These are phyloP conservation scores for Penicillium frequentans DNA, from an alignment of 2,329 filamentous ascomycete genomes.

Conservation along the genomic window DNA sequence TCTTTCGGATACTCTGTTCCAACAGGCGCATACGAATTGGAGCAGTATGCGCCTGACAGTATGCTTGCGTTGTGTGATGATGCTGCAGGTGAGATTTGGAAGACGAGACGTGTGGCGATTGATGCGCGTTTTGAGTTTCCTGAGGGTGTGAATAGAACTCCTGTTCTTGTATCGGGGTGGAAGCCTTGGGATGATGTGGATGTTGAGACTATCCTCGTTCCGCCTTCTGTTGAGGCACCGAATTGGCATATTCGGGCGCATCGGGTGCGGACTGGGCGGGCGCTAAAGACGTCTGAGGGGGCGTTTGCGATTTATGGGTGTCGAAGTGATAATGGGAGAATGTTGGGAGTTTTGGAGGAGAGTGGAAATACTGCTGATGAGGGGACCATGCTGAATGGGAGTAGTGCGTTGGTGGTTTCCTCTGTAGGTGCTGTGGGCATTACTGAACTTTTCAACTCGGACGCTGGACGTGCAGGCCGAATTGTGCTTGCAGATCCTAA, in stretches of 20 bases:
- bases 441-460: constrained; percentile 32
- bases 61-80: constrained; percentile 76
- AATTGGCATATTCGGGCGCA: constrained; percentile 45
- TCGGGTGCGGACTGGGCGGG: constrained; percentile 46
- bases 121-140: constrained; percentile 62
- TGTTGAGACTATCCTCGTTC: constrained; percentile 39
- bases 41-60: constrained; percentile 74
- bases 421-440: constrained; percentile 54
- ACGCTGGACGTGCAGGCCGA: constrained; percentile 25
- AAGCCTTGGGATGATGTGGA: constrained; percentile 63
- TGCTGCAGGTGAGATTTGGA: constrained; percentile 71
- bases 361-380: constrained; percentile 12
- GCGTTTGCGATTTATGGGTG: constrained; percentile 69
- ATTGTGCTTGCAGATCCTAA: neutral
- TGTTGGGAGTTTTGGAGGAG: constrained; percentile 44
- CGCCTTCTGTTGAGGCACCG: constrained; percentile 31
- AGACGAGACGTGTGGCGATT: constrained; percentile 67
- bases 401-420: constrained; percentile 46
- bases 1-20: constrained; percentile 77
- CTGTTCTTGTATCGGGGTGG: constrained; percentile 69
- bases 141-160: constrained; percentile 40
- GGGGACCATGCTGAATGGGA: constrained; percentile 34
- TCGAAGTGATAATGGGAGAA: constrained; percentile 58
- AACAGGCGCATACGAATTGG: constrained; percentile 71
- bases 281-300: constrained; percentile 71